A percentile compares a stretch with the other conserved stretches of the same genome.
phyloP scores from a whole-genome alignment of 2,329 filamentous ascomycete species.

The Onygena corvina region DNA sequence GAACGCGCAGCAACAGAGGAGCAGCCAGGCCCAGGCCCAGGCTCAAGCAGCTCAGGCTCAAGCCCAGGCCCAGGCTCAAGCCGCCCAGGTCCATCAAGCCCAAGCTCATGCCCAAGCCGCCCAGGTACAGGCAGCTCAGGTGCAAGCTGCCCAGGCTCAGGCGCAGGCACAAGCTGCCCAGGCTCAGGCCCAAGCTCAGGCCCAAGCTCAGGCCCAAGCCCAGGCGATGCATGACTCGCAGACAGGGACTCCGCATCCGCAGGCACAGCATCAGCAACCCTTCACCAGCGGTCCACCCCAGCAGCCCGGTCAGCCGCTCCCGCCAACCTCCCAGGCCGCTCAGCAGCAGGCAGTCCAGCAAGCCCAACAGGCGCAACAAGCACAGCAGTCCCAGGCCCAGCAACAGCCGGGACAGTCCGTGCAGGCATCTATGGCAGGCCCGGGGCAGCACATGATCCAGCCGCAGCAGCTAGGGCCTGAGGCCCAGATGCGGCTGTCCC shows the following conservation, averaged over 20 bases:
- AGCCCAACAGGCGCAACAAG: too few relatives aligned
- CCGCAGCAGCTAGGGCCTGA: conserved; percentile 31
- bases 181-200: conserved; percentile 25
- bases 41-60: conserved; percentile 30
- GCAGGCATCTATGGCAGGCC: conserved; percentile 18
- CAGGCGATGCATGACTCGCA: conserved; percentile 32
- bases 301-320: conserved; percentile 21
- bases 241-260: conserved; percentile 34
- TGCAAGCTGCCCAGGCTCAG: conserved; percentile 30
- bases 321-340: conserved; percentile 24
- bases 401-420: conserved; percentile 26
- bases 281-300: conserved; percentile 29
- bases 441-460: conserved; percentile 23
- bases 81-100: conserved; percentile 23
- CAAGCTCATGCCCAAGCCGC: conserved; percentile 31
- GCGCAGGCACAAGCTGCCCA: conserved; percentile 34
- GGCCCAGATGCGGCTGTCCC: conserved; percentile 31
- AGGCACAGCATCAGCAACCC: conserved; percentile 27
- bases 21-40: conserved; percentile 33
- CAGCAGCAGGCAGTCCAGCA: conserved; percentile 21
- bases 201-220: conserved; percentile 28
- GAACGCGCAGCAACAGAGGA: conserved; percentile 20
- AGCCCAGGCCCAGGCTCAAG: conserved; percentile 30
- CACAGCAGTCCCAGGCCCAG: too few relatives aligned
- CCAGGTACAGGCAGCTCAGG: conserved; percentile 34